A percentile compares a stretch with the other conserved stretches of the same genome.
phyloP scores from a whole-genome alignment of 1,284 basidiomycete species.

The Ustilago bromivora region DNA sequence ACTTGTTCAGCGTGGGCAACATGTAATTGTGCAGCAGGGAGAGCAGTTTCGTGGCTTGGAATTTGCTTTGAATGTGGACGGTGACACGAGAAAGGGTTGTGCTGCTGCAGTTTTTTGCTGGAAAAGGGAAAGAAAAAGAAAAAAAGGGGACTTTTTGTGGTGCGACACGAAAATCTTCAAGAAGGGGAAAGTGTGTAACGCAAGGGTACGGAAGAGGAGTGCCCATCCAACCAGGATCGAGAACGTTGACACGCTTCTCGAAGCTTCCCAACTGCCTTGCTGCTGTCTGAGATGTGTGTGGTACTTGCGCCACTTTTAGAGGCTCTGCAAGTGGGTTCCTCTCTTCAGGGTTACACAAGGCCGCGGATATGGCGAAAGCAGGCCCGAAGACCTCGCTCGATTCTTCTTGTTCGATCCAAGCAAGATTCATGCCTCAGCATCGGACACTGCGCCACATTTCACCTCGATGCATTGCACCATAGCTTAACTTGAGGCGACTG shows the following conservation, averaged over 20 bases:
- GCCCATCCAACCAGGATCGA: constrained; percentile 15
- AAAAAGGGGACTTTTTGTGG: too few species aligned
- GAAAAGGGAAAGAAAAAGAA: too few species aligned
- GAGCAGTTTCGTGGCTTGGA: constrained; percentile 9
- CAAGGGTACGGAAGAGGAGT: background rate
- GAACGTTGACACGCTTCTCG: background rate
- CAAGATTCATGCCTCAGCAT: constrained; percentile 10
- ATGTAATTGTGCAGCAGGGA: background rate
- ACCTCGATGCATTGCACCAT: background rate
- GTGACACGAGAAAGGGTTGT: background rate
- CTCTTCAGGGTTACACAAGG: background rate
- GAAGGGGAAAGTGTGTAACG: background rate
- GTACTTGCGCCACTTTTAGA: constrained; percentile 11
- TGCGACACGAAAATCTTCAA: constrained; percentile 1
- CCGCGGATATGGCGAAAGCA: constrained; percentile 1
- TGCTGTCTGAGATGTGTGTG: background rate
- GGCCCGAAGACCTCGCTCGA: background rate
- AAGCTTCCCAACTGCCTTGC: too few species aligned
- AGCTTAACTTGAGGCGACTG: background rate
- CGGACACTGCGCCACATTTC: background rate
- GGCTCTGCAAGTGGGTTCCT: constrained; percentile 5
- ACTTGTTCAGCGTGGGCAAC: background rate
- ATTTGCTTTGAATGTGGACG: background rate
- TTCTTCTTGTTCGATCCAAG: background rate
- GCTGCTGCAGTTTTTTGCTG: constrained; percentile 2